Conservation (phyloP, 495 filamentous ascomycete species). For the Pseudevernia furfuracea region DNA sequence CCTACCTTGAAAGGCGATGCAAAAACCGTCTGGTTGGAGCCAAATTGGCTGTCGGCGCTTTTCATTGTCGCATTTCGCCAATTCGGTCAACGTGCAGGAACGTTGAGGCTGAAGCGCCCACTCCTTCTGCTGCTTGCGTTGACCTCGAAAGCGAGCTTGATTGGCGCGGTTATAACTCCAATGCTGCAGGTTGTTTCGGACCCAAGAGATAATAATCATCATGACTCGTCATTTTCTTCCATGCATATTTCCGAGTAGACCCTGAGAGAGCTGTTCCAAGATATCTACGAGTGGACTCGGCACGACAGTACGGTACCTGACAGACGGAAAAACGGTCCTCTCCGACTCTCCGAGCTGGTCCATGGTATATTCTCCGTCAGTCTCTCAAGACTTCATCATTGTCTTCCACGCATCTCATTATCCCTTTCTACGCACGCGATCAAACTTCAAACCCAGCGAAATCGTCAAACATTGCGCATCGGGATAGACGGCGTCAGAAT, state of each 20-base stretch:
- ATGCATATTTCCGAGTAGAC: constrained; percentile 1
- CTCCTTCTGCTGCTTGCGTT: neutral
- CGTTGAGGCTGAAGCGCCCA: constrained; percentile 1
- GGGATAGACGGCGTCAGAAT: neutral
- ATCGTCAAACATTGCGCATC: neutral
- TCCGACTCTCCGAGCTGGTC: neutral
- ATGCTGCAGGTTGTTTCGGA: neutral
- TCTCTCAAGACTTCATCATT: neutral
- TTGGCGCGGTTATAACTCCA: neutral
- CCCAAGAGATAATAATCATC: neutral
- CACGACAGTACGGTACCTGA: neutral
- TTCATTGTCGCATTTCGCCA: neutral
- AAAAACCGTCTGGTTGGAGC: neutral
- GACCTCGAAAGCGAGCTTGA: neutral
- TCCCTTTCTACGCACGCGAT: neutral
- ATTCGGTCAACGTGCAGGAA: neutral
- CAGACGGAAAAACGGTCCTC: neutral
- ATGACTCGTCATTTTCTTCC: neutral
- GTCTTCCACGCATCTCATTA: neutral
- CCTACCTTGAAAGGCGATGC: neutral
- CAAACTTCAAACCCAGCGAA: neutral
- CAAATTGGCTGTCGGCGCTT: neutral
- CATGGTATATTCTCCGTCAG: neutral
- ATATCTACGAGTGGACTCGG: neutral
- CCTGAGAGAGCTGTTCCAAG: neutral